Base-by-base conservation (phyloP, 495 filamentous ascomycete species). In the Trichoderma asperelloides region DNA sequence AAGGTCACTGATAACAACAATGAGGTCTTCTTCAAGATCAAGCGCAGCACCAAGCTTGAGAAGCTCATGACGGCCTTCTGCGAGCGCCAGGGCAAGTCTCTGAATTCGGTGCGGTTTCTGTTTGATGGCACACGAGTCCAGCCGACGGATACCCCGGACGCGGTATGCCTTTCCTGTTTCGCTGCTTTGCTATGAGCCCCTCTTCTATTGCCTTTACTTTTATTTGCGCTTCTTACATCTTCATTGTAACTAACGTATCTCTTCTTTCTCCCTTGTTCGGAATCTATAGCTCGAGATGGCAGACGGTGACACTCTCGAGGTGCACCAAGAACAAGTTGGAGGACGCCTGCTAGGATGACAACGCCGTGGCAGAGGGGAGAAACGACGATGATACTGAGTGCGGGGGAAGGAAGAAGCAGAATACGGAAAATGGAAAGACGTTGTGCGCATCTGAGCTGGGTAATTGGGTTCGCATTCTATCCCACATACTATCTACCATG, bases 1-100 rank as follows among this genome's bases (percentile, higher is more conserved):
- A 99, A 99, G 75, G 96, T 99, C n/a, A 98, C 96, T 0, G 96
- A 99, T 71, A 97, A 96, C 80, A 97, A 99, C 81, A 99, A 99
- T 73, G 96, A 99, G 72, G 96, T 99, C 70, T 99, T 99, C 79
- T 99, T 99, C 84, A 99, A 99, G 84, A 99, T 99, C 79, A 99
- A 99, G 87, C 90, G 94, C 6, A 92, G 90, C 6, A 99, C 96
- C 0, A 88, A 90, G 72, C 86, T 99, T 37, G 94, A 96, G 80
- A 99, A 99, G 83, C 80, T 99, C 47, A 99, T 99, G 96, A 91
- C 94, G 68, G 96, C 96, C 21, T 99, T 98, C 78, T 99, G 96
- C 75, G 96, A 98, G 69, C 87, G 96, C 2, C 93, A 97, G 71
- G 96, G 96, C 71, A 98, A 97, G 84, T 82, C 87, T 15, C 77